Conservation (phyloP, 2,329 filamentous ascomycete genomes). For the Monilinia polystroma region DNA sequence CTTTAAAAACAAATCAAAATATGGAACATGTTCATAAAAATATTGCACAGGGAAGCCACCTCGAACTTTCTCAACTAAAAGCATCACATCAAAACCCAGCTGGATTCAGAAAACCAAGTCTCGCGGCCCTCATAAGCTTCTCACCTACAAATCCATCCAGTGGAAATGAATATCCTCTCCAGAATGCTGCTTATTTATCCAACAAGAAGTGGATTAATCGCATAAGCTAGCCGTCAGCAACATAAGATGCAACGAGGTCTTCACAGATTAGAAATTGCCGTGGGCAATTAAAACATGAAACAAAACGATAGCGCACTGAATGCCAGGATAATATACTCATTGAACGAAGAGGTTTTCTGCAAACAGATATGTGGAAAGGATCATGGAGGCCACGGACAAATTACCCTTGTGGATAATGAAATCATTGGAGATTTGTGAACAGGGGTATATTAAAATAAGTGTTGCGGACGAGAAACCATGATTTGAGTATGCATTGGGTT, state of each 20-base stretch:
- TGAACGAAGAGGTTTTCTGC: neutral
- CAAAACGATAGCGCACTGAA: neutral
- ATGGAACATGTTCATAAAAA: no score
- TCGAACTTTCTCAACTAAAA: no score
- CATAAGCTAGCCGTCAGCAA: neutral
- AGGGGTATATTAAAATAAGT: neutral
- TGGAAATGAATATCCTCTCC: neutral
- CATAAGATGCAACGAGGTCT: no score
- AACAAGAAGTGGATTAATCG: neutral
- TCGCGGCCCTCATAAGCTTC: neutral
- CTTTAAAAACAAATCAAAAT: no score
- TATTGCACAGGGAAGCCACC: no score
- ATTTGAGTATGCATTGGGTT: neutral
- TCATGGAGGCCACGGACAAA: neutral
- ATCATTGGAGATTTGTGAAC: neutral
- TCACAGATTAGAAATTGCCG: neutral
- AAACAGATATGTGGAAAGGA: neutral
- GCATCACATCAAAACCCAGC: neutral
- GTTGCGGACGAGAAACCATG: neutral
- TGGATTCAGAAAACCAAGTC: neutral
- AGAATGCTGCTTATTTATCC: neutral
- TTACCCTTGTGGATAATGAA: neutral
- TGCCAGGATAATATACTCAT: neutral
- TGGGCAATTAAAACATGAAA: neutral
- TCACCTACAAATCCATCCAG: neutral